Conservation (phyloP, 305 asterid species). For the Rubia tinctorum region DNA sequence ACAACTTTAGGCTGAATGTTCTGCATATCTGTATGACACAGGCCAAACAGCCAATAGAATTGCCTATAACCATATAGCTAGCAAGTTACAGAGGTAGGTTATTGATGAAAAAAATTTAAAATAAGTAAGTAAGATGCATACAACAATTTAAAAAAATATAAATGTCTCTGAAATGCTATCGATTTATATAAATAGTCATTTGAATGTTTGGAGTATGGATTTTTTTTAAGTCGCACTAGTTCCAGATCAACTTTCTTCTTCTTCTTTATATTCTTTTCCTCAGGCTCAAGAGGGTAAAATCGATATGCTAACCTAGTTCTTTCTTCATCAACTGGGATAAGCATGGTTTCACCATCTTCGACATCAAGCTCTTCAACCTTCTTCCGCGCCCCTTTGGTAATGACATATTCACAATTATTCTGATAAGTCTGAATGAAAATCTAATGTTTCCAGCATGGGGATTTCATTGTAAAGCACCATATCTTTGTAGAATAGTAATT, state of each 20-base stretch:
- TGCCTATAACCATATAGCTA: not conserved
- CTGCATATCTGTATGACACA: not conserved
- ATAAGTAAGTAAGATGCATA: not conserved
- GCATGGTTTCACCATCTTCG: conserved; percentile 89
- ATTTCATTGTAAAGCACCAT: conserved; percentile 96
- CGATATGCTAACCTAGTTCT: too few species aligned
- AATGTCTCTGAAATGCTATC: too few species aligned
- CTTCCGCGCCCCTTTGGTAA: conserved; percentile 72
- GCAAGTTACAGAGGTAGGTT: not conserved
- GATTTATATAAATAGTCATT: too few species aligned
- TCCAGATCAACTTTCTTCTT: too few species aligned
- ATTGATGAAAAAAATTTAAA: not conserved
- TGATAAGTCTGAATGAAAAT: conserved; percentile 94
- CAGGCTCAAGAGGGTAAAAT: too few species aligned
- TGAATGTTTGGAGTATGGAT: too few species aligned
- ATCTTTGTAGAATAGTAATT: too few species aligned
- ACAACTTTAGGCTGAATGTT: not conserved
- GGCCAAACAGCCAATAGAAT: not conserved
- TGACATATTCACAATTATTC: conserved; percentile 71
- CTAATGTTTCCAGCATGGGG: conserved; percentile 91
- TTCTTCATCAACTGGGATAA: conserved; percentile 78
- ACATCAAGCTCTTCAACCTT: conserved; percentile 86
- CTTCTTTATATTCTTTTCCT: too few species aligned
- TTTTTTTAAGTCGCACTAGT: too few species aligned
- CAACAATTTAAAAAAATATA: too few species aligned